These are phyloP conservation scores for Kwoniella pini DNA, from an alignment of 768 basidiomycete genomes.

Conservation along the genomic window DNA sequence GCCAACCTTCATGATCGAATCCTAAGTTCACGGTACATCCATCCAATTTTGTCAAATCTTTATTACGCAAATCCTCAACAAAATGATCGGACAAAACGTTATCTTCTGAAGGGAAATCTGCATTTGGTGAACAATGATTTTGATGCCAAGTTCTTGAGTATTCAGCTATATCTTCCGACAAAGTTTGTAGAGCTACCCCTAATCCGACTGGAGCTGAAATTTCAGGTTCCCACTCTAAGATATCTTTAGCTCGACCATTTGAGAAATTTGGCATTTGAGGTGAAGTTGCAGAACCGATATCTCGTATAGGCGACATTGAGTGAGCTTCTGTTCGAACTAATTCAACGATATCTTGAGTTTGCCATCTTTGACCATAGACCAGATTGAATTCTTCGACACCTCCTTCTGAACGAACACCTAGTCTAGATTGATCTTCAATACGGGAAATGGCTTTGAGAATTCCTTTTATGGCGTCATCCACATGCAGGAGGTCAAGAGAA, in stretches of 20 bases:
- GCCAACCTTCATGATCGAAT: conserved; percentile 45
- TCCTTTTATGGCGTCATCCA: conserved; percentile 48
- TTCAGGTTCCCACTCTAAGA: conserved; percentile 40
- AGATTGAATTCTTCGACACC: conserved; percentile 41
- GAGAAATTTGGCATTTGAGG: conserved; percentile 16
- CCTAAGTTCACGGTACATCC: conserved; percentile 50
- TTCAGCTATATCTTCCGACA: conserved; percentile 30
- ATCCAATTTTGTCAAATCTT: conserved; percentile 39
- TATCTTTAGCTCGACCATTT: conserved; percentile 17
- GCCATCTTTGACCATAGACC: conserved; percentile 41
- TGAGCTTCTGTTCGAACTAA: conserved; percentile 37
- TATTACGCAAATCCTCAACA: conserved; percentile 40
- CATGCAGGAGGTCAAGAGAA: conserved; percentile 42
- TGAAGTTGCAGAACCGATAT: conserved; percentile 30
- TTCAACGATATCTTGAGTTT: conserved; percentile 39
- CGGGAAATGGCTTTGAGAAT: conserved; percentile 35
- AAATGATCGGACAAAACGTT: not conserved
- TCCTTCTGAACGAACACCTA: not conserved
- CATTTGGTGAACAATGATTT: conserved; percentile 29
- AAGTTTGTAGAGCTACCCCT: conserved; percentile 25
- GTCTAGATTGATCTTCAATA: conserved; percentile 7
- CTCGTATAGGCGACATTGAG: conserved; percentile 44
- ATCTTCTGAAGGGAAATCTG: conserved; percentile 14
- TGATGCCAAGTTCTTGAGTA: conserved; percentile 32
- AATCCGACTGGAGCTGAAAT: conserved; percentile 45